Conservation (phyloP, 163 green algal species). For the Scenedesmus sp. region DNA sequence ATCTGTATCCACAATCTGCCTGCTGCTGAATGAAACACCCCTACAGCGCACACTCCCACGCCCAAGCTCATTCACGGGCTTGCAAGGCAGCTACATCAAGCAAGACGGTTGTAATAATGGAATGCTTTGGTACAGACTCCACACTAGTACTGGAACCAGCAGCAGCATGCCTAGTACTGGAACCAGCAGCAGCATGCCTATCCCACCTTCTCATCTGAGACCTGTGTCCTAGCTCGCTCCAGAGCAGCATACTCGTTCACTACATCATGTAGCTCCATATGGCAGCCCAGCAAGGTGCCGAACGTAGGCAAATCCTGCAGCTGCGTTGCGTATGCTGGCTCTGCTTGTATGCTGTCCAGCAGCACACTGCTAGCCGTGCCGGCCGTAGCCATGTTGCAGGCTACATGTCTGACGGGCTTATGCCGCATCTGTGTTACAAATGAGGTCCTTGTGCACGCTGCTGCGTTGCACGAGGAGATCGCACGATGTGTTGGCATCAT, state of each 20-base stretch:
- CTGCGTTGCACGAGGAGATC: not conserved
- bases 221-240: not conserved
- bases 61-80: no score
- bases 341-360: not conserved
- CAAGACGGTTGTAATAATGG: no score
- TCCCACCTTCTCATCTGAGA: not conserved
- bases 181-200: not conserved
- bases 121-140: no score
- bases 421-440: not conserved
- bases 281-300: not conserved
- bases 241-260: not conserved
- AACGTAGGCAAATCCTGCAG: not conserved
- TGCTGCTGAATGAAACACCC: no score
- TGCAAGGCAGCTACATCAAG: no score
- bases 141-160: not conserved
- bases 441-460: not conserved
- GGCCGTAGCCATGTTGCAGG: not conserved
- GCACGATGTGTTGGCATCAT: not conserved
- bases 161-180: not conserved
- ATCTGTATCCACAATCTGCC: no score
- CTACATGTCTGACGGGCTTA: not conserved
- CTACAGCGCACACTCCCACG: no score
- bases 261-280: not conserved
- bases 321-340: constrained; percentile 1
- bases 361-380: constrained; percentile 1